Conservation (phyloP, 169 alveolate genomes). For the Eimeria praecox region DNA sequence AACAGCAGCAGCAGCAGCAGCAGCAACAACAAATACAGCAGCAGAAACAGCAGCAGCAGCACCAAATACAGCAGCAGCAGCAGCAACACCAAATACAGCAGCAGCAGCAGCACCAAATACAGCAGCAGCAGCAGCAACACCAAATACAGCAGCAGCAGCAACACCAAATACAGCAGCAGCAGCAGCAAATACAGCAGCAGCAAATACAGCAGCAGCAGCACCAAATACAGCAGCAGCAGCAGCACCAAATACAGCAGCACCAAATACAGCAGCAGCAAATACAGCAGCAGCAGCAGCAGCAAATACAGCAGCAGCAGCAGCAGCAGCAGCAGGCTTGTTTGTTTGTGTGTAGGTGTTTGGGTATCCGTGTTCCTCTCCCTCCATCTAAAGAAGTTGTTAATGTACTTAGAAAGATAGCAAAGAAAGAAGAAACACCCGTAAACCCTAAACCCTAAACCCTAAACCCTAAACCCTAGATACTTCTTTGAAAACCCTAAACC, state of each 20-base stretch:
- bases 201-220: neutral
- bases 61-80: neutral
- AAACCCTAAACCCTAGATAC: slow-evolving; percentile 15
- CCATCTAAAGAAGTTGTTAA: neutral
- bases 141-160: slow-evolving; percentile 2
- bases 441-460: slow-evolving; percentile 31
- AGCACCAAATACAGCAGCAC: neutral
- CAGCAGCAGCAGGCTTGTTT: neutral
- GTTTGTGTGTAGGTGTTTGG: slow-evolving; percentile 90
- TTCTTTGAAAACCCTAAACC: slow-evolving; percentile 25
- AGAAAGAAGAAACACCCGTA: slow-evolving; percentile 81
- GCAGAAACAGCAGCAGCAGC: neutral
- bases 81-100: neutral
- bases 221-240: neutral
- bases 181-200: neutral
- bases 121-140: neutral
- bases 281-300: slow-evolving; percentile 16
- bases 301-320: slow-evolving; percentile 15
- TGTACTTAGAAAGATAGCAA: neutral
- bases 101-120: neutral
- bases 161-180: neutral
- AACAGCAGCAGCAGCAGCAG: slow-evolving; percentile 2
- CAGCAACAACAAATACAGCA: neutral
- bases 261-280: neutral
- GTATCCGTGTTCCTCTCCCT: slow-evolving; percentile 97